These are phyloP conservation scores for Hanseniaspora jakobsenii DNA, from an alignment of 805 yeast species.

Conservation along the genomic window DNA sequence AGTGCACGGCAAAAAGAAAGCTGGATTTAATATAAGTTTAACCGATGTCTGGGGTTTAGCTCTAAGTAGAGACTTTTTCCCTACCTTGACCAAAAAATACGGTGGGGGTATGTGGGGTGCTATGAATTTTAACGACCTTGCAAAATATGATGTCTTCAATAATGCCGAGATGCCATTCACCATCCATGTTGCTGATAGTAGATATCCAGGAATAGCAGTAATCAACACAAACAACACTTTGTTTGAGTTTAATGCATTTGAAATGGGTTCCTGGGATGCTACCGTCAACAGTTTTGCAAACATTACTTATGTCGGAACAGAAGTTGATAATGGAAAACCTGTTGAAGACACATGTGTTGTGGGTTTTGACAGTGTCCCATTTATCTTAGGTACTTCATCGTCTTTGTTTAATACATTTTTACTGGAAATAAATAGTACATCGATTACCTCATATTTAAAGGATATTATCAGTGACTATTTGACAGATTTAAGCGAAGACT, in stretches of 20 bases:
- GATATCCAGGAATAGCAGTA: slow-evolving; percentile 48
- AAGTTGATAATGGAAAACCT: slow-evolving; percentile 49
- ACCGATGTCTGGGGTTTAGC: slow-evolving; percentile 77
- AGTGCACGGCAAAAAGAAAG: slow-evolving; percentile 39
- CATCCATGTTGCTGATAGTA: slow-evolving; percentile 51
- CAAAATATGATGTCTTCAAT: slow-evolving; percentile 48
- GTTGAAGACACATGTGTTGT: slow-evolving; percentile 39
- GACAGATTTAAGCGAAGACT: slow-evolving; percentile 33
- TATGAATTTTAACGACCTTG: slow-evolving; percentile 25
- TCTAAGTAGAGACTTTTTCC: slow-evolving; percentile 62
- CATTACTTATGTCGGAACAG: slow-evolving; percentile 57
- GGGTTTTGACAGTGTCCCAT: slow-evolving; percentile 75
- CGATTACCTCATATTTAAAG: slow-evolving; percentile 36
- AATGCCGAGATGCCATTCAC: slow-evolving; percentile 63
- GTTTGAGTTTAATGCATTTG: slow-evolving; percentile 53
- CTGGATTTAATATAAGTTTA: slow-evolving; percentile 56
- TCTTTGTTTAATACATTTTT: slow-evolving; percentile 62
- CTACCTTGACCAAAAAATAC: slow-evolving; percentile 45
- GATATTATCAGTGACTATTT: slow-evolving; percentile 35
- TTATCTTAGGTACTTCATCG: slow-evolving; percentile 71
- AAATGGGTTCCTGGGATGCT: slow-evolving; percentile 84
- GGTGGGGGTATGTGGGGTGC: slow-evolving; percentile 50
- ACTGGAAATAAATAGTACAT: slow-evolving; percentile 43
- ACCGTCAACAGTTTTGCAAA: slow-evolving; percentile 53
- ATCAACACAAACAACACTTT: slow-evolving; percentile 57